Evolutionary conservation across 2,329 filamentous ascomycete species (phyloP).

Genomic region (Diplodia intermedia): DNA sequence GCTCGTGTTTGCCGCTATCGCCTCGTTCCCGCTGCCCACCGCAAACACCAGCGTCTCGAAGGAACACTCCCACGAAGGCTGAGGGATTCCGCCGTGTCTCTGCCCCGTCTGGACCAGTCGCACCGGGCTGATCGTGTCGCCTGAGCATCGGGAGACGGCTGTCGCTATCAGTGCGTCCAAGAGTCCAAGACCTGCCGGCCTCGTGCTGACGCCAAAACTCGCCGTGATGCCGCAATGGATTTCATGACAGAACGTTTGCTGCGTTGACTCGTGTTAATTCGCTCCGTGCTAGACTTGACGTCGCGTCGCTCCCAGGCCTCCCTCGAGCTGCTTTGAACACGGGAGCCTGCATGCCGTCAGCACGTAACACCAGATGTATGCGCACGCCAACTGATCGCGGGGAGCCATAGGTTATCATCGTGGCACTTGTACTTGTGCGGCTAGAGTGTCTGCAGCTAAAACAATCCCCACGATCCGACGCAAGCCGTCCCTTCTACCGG

Average conservation of each 20-base stretch:
- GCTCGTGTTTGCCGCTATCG: constrained; percentile 18
- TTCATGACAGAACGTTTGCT: constrained; percentile 17
- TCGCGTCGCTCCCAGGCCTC: no score
- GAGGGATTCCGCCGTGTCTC: background rate
- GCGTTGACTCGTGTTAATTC: constrained; percentile 5
- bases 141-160: constrained; percentile 11
- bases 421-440: constrained; percentile 21
- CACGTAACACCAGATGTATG: background rate
- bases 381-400: background rate
- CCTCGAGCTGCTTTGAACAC: background rate
- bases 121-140: background rate
- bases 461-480: constrained; percentile 18
- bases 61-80: constrained; percentile 10
- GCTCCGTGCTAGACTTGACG: background rate
- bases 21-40: background rate
- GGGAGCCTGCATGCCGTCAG: constrained; percentile 14
- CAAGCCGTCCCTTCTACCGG: constrained; percentile 11
- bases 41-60: background rate
- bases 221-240: constrained; percentile 2
- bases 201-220: constrained; percentile 4
- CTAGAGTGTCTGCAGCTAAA: constrained; percentile 21
- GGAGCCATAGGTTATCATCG: background rate
- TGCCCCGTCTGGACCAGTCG: background rate
- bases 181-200: background rate
- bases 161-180: background rate